phyloP scores from a whole-genome alignment of 805 yeast species.

The Cyberlindnera samutprakarnensis region DNA sequence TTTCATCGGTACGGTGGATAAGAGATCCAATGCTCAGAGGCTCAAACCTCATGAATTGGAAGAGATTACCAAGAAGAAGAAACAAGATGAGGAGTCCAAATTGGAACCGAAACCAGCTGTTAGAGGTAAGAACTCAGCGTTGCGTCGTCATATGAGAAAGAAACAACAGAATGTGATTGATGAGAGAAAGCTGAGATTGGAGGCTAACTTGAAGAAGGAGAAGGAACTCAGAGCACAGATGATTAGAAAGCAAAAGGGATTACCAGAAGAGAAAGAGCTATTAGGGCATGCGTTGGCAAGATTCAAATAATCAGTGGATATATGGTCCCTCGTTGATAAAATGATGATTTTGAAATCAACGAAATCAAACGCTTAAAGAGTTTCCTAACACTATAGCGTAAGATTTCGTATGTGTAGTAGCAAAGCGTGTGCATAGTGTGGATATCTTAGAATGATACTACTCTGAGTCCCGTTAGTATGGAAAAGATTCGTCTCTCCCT shows the following conservation, averaged over 20 bases:
- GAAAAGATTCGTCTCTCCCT: no score
- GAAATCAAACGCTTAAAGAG: no score
- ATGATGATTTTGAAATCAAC: no score
- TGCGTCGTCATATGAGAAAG: slow-evolving; percentile 75
- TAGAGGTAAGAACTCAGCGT: slow-evolving; percentile 74
- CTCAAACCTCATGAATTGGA: slow-evolving; percentile 52
- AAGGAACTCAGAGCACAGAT: slow-evolving; percentile 57
- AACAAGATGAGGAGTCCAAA: slow-evolving; percentile 39
- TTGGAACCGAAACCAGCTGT: slow-evolving; percentile 46
- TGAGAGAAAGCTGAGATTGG: slow-evolving; percentile 72
- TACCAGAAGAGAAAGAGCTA: slow-evolving; percentile 38
- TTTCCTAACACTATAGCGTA: no score
- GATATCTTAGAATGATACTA: no score
- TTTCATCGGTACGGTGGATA: slow-evolving; percentile 77
- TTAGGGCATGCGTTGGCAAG: slow-evolving; percentile 35
- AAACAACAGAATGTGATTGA: slow-evolving; percentile 80
- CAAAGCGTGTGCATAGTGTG: no score
- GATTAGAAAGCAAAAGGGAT: slow-evolving; percentile 37
- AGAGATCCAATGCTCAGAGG: slow-evolving; percentile 55
- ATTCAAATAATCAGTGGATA: slow-evolving; percentile 20
- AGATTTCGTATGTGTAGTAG: no score
- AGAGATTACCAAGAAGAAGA: slow-evolving; percentile 30
- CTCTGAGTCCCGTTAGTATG: no score
- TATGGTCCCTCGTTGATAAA: no score
- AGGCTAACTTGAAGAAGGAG: slow-evolving; percentile 67